Evolutionary conservation across 495 filamentous ascomycete genomes (phyloP).

Genomic region (Aspergillus homomorphus): DNA sequence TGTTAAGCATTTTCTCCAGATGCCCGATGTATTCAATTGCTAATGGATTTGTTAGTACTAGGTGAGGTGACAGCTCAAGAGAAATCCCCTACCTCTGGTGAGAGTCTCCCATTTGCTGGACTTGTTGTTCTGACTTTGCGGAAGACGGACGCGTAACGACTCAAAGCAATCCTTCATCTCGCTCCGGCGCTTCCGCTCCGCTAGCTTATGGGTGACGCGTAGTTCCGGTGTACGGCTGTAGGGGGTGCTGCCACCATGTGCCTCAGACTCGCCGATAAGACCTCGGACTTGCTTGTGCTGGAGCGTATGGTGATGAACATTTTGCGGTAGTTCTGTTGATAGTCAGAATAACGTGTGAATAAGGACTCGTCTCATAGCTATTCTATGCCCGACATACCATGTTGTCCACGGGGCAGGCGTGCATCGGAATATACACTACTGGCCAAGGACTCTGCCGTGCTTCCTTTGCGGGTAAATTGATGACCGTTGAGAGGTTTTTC

Average conservation of each 20-base stretch:
- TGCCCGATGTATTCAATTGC: conserved; percentile 45
- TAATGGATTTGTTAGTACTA: conserved; percentile 1
- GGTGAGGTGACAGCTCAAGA: background rate
- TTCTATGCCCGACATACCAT: conserved; percentile 40
- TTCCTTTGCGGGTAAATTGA: conserved; percentile 63
- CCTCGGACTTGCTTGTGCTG: conserved; percentile 69
- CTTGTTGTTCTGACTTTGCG: conserved; percentile 83
- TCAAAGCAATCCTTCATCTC: conserved; percentile 99
- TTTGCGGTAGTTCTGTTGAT: conserved; percentile 42
- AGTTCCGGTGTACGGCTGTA: conserved; percentile 95
- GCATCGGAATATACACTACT: conserved; percentile 75
- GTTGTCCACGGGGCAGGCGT: conserved; percentile 66
- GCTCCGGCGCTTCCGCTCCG: conserved; percentile 90
- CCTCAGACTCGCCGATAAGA: conserved; percentile 60
- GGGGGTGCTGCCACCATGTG: conserved; percentile 57
- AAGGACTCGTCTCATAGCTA: background rate
- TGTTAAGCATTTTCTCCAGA: conserved; percentile 34
- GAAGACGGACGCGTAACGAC: conserved; percentile 73
- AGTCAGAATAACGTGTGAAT: conserved; percentile 9
- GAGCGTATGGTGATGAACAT: conserved; percentile 70
- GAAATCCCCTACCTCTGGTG: conserved; percentile 70
- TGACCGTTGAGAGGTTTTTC: conserved; percentile 38
- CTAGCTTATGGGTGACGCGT: conserved; percentile 92
- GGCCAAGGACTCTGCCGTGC: conserved; percentile 67
- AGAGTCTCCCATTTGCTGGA: conserved; percentile 99